Evolutionary conservation across 371 early-diverging fungal species (phyloP).

Genomic region (Catenaria anguillulae): DNA sequence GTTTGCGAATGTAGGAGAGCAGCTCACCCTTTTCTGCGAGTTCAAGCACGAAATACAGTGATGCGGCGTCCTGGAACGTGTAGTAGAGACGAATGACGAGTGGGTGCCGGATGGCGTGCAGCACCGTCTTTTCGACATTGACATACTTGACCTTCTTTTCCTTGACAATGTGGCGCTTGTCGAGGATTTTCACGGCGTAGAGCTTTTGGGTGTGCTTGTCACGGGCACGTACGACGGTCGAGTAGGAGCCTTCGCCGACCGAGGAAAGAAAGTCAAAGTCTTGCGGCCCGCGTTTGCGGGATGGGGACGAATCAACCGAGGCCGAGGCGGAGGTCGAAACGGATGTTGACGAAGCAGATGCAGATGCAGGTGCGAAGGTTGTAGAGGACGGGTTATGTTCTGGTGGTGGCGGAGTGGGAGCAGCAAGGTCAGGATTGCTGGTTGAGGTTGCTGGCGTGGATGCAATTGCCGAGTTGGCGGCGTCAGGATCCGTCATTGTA

Average conservation of each 20-base stretch:
- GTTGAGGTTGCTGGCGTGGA: too few species aligned
- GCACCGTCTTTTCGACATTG: conserved; percentile 68
- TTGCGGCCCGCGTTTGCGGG: conserved; percentile 10
- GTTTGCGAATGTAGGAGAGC: conserved; percentile 48
- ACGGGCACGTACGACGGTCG: conserved; percentile 64
- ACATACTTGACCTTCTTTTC: conserved; percentile 91
- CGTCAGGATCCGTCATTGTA: too few species aligned
- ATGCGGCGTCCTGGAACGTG: conserved; percentile 81
- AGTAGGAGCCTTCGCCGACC: conserved; percentile 91
- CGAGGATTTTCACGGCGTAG: conserved; percentile 86
- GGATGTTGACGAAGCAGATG: too few species aligned
- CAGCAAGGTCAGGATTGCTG: too few species aligned
- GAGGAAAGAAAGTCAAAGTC: conserved; percentile 74
- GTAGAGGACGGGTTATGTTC: too few species aligned
- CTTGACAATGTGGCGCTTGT: conserved; percentile 80
- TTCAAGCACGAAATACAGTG: conserved; percentile 83
- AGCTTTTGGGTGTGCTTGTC: conserved; percentile 45
- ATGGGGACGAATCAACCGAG: too few species aligned
- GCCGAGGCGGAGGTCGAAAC: too few species aligned
- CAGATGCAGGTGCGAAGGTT: too few species aligned
- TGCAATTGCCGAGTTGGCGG: too few species aligned
- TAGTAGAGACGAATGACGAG: conserved; percentile 79
- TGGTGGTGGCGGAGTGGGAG: too few species aligned
- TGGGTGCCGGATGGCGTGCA: conserved; percentile 67
- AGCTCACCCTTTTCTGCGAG: conserved; percentile 81